phyloP scores from a whole-genome alignment of 345 rosid species.

The Lepidium didymum region DNA sequence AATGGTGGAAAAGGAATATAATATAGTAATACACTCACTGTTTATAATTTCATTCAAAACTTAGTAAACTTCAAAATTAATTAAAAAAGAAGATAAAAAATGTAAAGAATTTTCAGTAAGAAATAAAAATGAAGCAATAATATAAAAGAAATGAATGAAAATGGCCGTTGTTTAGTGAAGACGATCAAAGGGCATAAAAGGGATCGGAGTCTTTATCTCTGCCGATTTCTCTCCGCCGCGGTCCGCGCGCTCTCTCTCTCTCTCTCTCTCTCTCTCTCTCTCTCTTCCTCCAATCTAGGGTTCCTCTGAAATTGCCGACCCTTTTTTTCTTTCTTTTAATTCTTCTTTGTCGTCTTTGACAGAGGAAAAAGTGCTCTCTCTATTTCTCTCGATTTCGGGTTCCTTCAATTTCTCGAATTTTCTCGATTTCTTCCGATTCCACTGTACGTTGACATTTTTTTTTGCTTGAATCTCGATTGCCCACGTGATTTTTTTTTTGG shows the following conservation, averaged over 20 bases:
- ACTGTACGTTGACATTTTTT: neutral
- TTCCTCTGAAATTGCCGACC: neutral
- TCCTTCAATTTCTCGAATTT: conserved; percentile 10
- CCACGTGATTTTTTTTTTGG: neutral
- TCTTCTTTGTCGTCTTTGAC: neutral
- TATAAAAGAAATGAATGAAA: neutral
- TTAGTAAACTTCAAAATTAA: neutral
- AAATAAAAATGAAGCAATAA: neutral
- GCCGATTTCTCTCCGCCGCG: conserved; percentile 8
- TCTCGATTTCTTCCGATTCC: conserved; percentile 13
- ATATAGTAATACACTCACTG: neutral
- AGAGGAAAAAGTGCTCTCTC: conserved; percentile 17
- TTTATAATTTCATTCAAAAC: neutral
- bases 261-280: neutral
- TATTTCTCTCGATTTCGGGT: neutral
- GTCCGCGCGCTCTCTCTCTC: neutral
- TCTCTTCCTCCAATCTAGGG: conserved; percentile 29
- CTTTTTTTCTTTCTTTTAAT: neutral
- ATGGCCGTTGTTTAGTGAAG: conserved; percentile 16
- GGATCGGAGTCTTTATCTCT: conserved; percentile 2
- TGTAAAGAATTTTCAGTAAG: neutral
- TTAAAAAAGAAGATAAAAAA: neutral
- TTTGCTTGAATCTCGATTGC: neutral
- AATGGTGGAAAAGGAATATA: conserved; percentile 2
- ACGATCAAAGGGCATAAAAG: conserved; percentile 29